phyloP scores from a whole-genome alignment of 495 filamentous ascomycete genomes.

The Bombardia bombarda region DNA sequence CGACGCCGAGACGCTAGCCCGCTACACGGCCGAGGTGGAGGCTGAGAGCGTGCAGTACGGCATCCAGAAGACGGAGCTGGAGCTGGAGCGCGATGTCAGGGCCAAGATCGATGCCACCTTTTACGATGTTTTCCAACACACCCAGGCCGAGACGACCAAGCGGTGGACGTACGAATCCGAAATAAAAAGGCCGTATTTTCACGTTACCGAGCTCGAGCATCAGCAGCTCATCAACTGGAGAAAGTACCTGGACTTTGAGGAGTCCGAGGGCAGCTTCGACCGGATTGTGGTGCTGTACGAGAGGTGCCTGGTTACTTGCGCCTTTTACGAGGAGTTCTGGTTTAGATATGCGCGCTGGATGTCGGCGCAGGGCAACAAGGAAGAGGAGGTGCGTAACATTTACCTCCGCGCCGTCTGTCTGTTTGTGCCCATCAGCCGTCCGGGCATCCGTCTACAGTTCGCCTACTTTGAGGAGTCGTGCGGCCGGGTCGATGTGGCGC shows the following conservation, averaged over 20 bases:
- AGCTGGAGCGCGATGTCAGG: slow-evolving; percentile 78
- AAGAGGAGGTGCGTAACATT: slow-evolving; percentile 88
- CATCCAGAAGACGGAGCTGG: slow-evolving; percentile 51
- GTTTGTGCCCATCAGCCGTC: slow-evolving; percentile 77
- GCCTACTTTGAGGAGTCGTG: slow-evolving; percentile 89
- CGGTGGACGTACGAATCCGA: slow-evolving; percentile 93
- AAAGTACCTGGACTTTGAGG: slow-evolving; percentile 96
- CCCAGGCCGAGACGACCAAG: slow-evolving; percentile 84
- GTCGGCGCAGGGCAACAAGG: slow-evolving; percentile 68
- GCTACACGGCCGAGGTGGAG: slow-evolving; percentile 64
- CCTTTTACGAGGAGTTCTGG: slow-evolving; percentile 97
- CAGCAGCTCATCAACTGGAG: slow-evolving; percentile 85
- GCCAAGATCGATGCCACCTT: slow-evolving; percentile 71
- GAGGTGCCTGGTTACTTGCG: slow-evolving; percentile 83
- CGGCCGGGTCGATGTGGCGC: slow-evolving; percentile 66
- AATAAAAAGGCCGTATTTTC: slow-evolving; percentile 95
- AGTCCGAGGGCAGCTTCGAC: slow-evolving; percentile 68
- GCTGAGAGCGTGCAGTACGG: slow-evolving; percentile 41
- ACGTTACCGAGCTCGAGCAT: slow-evolving; percentile 86
- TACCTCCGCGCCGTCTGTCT: slow-evolving; percentile 81
- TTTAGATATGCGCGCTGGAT: slow-evolving; percentile 97
- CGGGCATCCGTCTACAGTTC: slow-evolving; percentile 78
- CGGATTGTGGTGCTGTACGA: slow-evolving; percentile 84
- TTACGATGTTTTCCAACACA: slow-evolving; percentile 71
- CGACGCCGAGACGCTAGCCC: slow-evolving; percentile 55